Percentiles rank a stretch among this genome's conserved stretches.
Evolutionary conservation across 164 flowering plant species (phyloP).

Genomic region (Tetrastigma voinierianum): DNA sequence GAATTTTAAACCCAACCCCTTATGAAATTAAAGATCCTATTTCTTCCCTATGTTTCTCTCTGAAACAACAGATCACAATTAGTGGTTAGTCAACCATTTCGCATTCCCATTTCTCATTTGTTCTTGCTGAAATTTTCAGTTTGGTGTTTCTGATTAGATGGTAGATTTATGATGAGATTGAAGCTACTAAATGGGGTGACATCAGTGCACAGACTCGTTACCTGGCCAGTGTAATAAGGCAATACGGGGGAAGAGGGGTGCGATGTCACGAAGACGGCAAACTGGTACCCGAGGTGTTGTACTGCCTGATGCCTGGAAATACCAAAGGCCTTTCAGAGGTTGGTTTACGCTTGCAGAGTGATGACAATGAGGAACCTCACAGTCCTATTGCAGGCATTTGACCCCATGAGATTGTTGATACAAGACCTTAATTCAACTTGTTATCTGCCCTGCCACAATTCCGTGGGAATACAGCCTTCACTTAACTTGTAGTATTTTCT

Average conservation of each 20-base stretch:
- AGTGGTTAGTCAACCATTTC: neutral
- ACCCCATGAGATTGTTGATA: constrained; percentile 82
- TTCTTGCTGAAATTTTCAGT: neutral
- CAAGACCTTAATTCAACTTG: constrained; percentile 77
- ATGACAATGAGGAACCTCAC: constrained; percentile 89
- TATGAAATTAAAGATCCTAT: neutral
- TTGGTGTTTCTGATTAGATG: constrained; percentile 45
- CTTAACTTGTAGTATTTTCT: constrained; percentile 70
- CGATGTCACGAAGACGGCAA: constrained; percentile 90
- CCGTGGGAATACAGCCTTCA: constrained; percentile 67
- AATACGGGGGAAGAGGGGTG: constrained; percentile 88
- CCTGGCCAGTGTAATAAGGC: constrained; percentile 71
- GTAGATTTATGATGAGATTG: constrained; percentile 96
- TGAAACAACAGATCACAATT: neutral
- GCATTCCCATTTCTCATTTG: neutral
- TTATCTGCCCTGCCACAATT: constrained; percentile 78
- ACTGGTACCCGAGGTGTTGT: constrained; percentile 96
- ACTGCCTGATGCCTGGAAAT: constrained; percentile 76
- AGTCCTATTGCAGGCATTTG: constrained; percentile 94
- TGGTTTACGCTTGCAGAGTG: constrained; percentile 92
- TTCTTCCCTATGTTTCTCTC: neutral
- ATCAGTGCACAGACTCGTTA: constrained; percentile 77
- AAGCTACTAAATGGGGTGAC: constrained; percentile 98
- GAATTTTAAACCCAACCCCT: neutral
- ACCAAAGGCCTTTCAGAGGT: constrained; percentile 68